Base-by-base conservation (phyloP, 2,329 filamentous ascomycete genomes). In the Lecanicillium sp. region DNA sequence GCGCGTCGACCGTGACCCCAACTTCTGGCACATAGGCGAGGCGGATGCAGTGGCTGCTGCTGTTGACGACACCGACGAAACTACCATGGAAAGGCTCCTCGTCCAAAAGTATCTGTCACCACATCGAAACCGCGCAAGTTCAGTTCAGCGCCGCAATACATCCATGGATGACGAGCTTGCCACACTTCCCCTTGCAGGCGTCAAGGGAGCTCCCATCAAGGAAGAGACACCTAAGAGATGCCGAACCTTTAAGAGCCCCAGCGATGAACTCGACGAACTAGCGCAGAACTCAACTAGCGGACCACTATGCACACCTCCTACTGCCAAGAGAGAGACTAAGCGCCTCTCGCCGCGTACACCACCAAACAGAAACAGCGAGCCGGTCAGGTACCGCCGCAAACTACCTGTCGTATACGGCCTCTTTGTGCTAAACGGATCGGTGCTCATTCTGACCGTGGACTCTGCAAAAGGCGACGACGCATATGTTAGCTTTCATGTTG, bases 361-460 rank as follows among this genome's bases (percentile, higher is more conserved):
- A 3, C 12, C 39, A 13, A 22, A 17, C 15, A 28, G 34, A 29
- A 38, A 16, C 11, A 13, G 19, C 5, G 29, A 27, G 2, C 13
- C 22, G 3, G 3, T 37, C 22, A 42, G 34, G 25, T 60, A 57
- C 35, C 51, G 52, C 5, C 55, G 55, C 5, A 43, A 38, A 1
- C 61, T 62, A 2, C 63, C 65, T 4, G 63, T 67, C 16, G 54
- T 68, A 11, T 68, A 66, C 39, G 65, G 64, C 11, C 51, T 68
- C 19, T 67, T 67, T 43, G 54, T 68, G 17, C 49, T 67, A 18
- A 58, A 61, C 35, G 55, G 55, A 3, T 55, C 57, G 1, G 59
- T 65, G 16, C 54, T 67, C 31, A 48, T 67, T 7, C 50, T 67
- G 5, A 65, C 63, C 4, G 50, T 53, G 6, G 64, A 68, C 39